Evolutionary conservation across 2,329 filamentous ascomycete species (phyloP).

Genomic region (Cladosporium sp.): DNA sequence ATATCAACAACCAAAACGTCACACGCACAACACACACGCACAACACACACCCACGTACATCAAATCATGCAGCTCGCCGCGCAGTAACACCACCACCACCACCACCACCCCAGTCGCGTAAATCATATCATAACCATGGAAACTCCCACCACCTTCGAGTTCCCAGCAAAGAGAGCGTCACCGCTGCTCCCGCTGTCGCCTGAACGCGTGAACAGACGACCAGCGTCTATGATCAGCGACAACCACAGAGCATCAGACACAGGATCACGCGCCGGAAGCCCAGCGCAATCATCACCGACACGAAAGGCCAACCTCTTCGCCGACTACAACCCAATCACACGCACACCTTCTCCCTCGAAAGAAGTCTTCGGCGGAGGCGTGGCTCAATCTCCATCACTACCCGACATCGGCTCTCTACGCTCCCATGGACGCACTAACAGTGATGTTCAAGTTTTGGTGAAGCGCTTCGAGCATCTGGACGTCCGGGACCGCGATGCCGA

Average conservation of each 20-base stretch:
- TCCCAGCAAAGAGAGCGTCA: slow-evolving; percentile 51
- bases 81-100: slow-evolving; percentile 8
- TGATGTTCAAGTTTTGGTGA: slow-evolving; percentile 60
- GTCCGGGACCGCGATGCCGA: slow-evolving; percentile 49
- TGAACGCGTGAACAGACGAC: slow-evolving; percentile 59
- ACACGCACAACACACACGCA: slow-evolving; percentile 5
- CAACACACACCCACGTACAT: not conserved
- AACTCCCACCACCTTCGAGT: slow-evolving; percentile 48
- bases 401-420: slow-evolving; percentile 32
- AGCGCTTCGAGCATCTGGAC: slow-evolving; percentile 70
- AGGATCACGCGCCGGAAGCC: slow-evolving; percentile 32
- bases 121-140: slow-evolving; percentile 34
- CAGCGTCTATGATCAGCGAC: slow-evolving; percentile 38
- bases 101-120: not conserved
- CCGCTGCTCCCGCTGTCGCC: slow-evolving; percentile 64
- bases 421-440: slow-evolving; percentile 57
- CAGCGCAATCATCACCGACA: slow-evolving; percentile 37
- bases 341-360: slow-evolving; percentile 19
- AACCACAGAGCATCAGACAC: slow-evolving; percentile 39
- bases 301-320: slow-evolving; percentile 34
- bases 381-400: slow-evolving; percentile 34
- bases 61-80: slow-evolving; percentile 9
- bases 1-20: slow-evolving; percentile 6
- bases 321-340: slow-evolving; percentile 29
- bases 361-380: slow-evolving; percentile 25